A percentile compares a stretch with the other conserved stretches of the same genome.
Conservation (phyloP, 2,329 filamentous ascomycete species). For the Neocatenulostroma microsporum region DNA sequence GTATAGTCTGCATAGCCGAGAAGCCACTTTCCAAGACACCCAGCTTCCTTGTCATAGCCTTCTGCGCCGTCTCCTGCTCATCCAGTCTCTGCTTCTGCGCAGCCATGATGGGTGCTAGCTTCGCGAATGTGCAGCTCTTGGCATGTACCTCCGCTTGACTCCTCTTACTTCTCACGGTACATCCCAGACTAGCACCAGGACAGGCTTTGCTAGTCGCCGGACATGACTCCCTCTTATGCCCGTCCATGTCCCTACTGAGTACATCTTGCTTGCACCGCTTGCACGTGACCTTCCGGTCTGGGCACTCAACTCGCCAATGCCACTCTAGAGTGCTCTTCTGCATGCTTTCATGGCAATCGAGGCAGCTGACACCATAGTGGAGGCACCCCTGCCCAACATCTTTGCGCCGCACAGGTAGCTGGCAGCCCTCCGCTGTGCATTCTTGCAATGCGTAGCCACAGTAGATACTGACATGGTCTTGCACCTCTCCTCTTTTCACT, state of each 20-base stretch:
- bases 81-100: constrained; percentile 38
- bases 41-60: constrained; percentile 36
- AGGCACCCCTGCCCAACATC: constrained; percentile 48
- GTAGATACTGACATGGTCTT: constrained; percentile 54
- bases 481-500: constrained; percentile 49
- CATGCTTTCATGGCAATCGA: constrained; percentile 46
- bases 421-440: constrained; percentile 46
- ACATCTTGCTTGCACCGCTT: constrained; percentile 36
- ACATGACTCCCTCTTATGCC: constrained; percentile 36
- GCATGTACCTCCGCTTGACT: constrained; percentile 34
- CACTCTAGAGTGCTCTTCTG: constrained; percentile 47
- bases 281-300: constrained; percentile 41
- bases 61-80: constrained; percentile 36
- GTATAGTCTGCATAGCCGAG: constrained; percentile 35
- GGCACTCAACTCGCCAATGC: constrained; percentile 38
- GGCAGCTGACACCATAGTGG: constrained; percentile 46
- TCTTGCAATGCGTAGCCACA: constrained; percentile 49
- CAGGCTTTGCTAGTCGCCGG: constrained; percentile 37
- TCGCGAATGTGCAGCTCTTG: constrained; percentile 38
- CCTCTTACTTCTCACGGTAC: constrained; percentile 34
- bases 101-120: constrained; percentile 38
- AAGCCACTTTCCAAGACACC: constrained; percentile 40
- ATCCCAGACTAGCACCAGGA: constrained; percentile 38
- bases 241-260: constrained; percentile 34
- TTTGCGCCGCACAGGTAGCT: constrained; percentile 47